Evolutionary conservation across 768 basidiomycete genomes (phyloP).

Genomic region (Amanita fuliginea): DNA sequence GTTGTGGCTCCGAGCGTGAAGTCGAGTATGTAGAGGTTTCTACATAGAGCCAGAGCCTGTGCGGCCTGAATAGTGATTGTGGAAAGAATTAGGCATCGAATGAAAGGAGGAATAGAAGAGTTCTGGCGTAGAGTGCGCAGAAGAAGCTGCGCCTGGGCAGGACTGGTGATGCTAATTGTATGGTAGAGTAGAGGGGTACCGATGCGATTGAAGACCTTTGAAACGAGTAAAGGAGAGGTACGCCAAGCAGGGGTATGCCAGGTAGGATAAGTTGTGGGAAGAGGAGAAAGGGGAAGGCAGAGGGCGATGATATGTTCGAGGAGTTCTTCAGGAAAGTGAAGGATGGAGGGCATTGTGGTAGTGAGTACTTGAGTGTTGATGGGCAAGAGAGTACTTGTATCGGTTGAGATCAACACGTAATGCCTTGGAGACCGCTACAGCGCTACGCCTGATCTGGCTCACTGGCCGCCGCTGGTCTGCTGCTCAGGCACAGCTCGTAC

Average conservation of each 20-base stretch:
- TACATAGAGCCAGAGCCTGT: slow-evolving; percentile 22
- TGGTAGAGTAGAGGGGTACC: slow-evolving; percentile 47
- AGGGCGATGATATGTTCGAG: slow-evolving; percentile 21
- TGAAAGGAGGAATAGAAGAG: slow-evolving; percentile 25
- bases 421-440: too few species aligned
- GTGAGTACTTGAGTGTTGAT: too few species aligned
- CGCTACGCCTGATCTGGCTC: background rate
- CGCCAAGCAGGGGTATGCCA: slow-evolving; percentile 15
- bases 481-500: background rate
- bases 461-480: background rate
- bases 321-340: slow-evolving; percentile 22
- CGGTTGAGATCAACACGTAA: background rate
- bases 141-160: slow-evolving; percentile 28
- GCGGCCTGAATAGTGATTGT: slow-evolving; percentile 13
- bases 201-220: slow-evolving; percentile 41
- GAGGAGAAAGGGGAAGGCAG: slow-evolving; percentile 14
- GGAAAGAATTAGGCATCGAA: slow-evolving; percentile 15
- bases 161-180: slow-evolving; percentile 31
- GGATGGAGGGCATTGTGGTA: slow-evolving; percentile 8
- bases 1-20: slow-evolving; percentile 24
- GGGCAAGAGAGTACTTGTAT: slow-evolving; percentile 3
- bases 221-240: slow-evolving; percentile 39
- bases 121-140: slow-evolving; percentile 23
- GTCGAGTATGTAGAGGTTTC: slow-evolving; percentile 20
- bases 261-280: slow-evolving; percentile 17